Percentiles rank a stretch among this genome's conserved stretches.
phyloP scores from a whole-genome alignment of 495 filamentous ascomycete species.

The Cercophora newfieldiana region DNA sequence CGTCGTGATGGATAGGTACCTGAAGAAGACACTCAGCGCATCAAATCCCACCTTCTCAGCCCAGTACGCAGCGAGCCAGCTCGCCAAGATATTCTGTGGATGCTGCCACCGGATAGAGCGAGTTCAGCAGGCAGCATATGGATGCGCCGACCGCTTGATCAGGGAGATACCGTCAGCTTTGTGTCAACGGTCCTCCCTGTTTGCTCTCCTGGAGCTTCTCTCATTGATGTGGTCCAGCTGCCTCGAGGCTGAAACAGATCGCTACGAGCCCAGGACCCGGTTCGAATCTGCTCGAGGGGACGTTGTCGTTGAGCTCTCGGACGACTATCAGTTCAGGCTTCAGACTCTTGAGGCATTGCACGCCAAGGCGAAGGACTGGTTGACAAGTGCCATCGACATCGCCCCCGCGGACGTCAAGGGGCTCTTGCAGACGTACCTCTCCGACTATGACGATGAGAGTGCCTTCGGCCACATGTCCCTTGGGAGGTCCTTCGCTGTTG shows the following conservation, averaged over 20 bases:
- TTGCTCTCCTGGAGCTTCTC: constrained; percentile 86
- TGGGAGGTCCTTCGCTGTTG: constrained; percentile 91
- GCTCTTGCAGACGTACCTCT: constrained; percentile 90
- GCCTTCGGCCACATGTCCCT: constrained; percentile 86
- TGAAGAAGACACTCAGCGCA: constrained; percentile 70
- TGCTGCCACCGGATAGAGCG: constrained; percentile 91
- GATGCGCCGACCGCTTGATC: constrained; percentile 82
- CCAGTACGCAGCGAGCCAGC: constrained; percentile 81
- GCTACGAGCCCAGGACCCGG: constrained; percentile 81
- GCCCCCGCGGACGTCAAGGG: constrained; percentile 95
- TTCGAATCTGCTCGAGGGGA: constrained; percentile 72
- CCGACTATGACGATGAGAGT: constrained; percentile 85
- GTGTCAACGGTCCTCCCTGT: constrained; percentile 85
- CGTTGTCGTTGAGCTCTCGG: constrained; percentile 84
- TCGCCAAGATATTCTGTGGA: constrained; percentile 77
- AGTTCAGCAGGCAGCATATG: constrained; percentile 80
- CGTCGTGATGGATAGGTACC: constrained; percentile 69
- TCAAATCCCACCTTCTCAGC: constrained; percentile 72
- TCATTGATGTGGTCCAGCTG: constrained; percentile 94
- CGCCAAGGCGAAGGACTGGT: constrained; percentile 75
- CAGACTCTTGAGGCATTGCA: constrained; percentile 77
- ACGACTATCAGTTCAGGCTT: constrained; percentile 78
- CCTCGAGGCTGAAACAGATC: constrained; percentile 87
- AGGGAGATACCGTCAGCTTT: constrained; percentile 81
- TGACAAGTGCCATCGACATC: constrained; percentile 73